Percentiles rank a stretch among this genome's conserved stretches.
phyloP scores from a whole-genome alignment of 768 basidiomycete species.

The Roridomyces roridus region DNA sequence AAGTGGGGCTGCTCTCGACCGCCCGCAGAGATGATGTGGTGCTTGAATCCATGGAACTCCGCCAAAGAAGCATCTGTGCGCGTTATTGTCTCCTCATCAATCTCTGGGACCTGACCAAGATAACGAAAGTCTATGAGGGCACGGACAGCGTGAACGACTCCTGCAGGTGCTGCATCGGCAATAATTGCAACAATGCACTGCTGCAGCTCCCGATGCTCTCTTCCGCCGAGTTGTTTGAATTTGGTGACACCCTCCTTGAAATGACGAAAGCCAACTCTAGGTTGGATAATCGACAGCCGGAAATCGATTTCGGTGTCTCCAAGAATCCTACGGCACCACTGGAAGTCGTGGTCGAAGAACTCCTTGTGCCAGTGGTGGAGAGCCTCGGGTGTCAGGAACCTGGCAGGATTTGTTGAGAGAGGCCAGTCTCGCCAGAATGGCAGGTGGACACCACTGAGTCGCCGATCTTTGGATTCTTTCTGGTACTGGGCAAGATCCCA shows the following conservation, averaged over 20 bases:
- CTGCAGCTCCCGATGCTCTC: conserved; percentile 45
- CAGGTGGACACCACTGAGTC: conserved; percentile 5
- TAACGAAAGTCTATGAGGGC: conserved; percentile 45
- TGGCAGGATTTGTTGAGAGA: conserved; percentile 34
- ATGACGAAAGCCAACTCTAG: conserved; percentile 40
- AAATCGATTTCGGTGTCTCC: conserved; percentile 41
- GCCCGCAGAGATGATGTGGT: conserved; percentile 35
- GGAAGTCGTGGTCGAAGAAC: conserved; percentile 45
- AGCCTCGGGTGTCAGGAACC: conserved; percentile 41
- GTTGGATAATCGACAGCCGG: conserved; percentile 42
- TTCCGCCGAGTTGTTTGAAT: conserved; percentile 48
- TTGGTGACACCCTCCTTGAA: conserved; percentile 44
- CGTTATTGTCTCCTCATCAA: conserved; percentile 26
- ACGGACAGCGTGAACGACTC: conserved; percentile 39
- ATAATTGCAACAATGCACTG: conserved; percentile 41
- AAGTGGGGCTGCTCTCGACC: conserved; percentile 39
- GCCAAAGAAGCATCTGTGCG: conserved; percentile 28
- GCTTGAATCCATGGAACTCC: conserved; percentile 43
- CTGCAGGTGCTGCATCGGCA: conserved; percentile 34
- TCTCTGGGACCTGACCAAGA: conserved; percentile 36
- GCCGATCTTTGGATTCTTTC: background rate
- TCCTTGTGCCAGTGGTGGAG: conserved; percentile 44
- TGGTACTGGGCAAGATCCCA: conserved; percentile 16
- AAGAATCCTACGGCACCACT: conserved; percentile 43
- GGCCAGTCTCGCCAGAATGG: conserved; percentile 47